phyloP scores from a whole-genome alignment of 2,329 filamentous ascomycete species.

The Tolypocladium paradoxum region DNA sequence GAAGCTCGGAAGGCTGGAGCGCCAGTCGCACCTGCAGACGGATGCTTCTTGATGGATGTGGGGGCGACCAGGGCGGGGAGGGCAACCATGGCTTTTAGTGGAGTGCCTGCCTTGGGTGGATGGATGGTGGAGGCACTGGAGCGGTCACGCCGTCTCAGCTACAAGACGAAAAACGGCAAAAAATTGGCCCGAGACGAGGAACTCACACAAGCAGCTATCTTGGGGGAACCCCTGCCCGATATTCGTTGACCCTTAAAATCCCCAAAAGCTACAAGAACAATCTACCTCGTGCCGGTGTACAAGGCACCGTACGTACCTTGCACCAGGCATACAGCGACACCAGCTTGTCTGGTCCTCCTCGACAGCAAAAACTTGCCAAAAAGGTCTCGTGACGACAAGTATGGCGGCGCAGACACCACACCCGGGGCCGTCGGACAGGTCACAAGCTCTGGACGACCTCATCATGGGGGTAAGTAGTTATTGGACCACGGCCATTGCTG shows the following conservation, averaged over 20 bases:
- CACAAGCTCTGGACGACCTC: conserved; percentile 33
- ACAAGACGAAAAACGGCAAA: not conserved
- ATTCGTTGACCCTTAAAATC: not conserved
- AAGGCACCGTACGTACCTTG: not conserved
- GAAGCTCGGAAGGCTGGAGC: not conserved
- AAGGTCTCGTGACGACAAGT: not conserved
- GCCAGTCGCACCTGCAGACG: not conserved
- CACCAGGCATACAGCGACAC: not conserved
- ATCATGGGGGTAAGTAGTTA: conserved; percentile 42
- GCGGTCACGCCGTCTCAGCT: too few relatives aligned
- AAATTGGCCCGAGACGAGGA: not conserved
- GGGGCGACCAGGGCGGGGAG: not conserved
- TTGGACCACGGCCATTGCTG: not conserved
- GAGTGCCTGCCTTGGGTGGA: not conserved
- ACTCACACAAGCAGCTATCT: not conserved
- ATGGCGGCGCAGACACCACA: not conserved
- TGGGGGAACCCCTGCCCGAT: too few relatives aligned
- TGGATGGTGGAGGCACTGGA: too few relatives aligned
- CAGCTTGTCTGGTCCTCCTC: not conserved
- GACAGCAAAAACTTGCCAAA: not conserved
- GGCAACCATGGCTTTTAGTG: not conserved
- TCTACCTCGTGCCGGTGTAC: not conserved
- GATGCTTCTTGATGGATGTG: not conserved
- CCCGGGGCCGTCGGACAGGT: conserved; percentile 9
- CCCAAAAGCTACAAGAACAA: not conserved